Evolutionary conservation across 306 rosid genomes (phyloP), one percentile per base, ranked within the genome.

Genomic region (Coriaria nepalensis): DNA sequence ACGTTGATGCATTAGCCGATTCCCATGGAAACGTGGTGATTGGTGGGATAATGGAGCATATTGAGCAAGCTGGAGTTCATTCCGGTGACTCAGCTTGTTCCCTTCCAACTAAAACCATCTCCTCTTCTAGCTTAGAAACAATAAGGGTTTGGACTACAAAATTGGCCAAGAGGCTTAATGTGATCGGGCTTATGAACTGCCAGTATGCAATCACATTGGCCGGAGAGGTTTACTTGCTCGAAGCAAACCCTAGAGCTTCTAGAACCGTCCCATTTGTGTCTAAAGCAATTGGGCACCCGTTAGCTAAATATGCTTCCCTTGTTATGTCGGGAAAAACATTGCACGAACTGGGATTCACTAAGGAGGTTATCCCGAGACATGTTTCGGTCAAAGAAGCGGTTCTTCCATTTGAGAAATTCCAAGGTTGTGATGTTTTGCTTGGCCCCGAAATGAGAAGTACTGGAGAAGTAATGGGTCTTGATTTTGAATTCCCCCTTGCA

Each of bases 391-490:
- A 92, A 68, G 96, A 92, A 78, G 98, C 98, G 10, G 93, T 86
- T 65, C 96, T 92, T 75, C 98, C 98, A 5, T 86, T 92, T 41
- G 85, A 82, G 41, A 92, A 92, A 76, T 92, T 92, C 69, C 93
- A 73, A 14, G 98, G 98, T 40, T 79, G 93, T 14, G 96, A 86
- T 38, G 81, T 92, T 48, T 69, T 85, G 67, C 69, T 92, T 29
- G 93, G 98, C 56, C 98, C 96, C 38, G 98, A 92, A 81, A 92
- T 92, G 98, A 82, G 96, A 33, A 92, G 98, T 73, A 92, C 98
- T 2, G 96, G 96, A 40, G 98, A 92, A 83, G 98, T 92, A 50
- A 92, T 85, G 96, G 98, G 98, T 50, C 76, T 86, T 59, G 99
- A 92, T 66, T 73, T 48, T 37, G 49, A 60, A 43, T 92, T 82